phyloP scores from a whole-genome alignment of 2,329 filamentous ascomycete species.

The Cordyceps farinosa region DNA sequence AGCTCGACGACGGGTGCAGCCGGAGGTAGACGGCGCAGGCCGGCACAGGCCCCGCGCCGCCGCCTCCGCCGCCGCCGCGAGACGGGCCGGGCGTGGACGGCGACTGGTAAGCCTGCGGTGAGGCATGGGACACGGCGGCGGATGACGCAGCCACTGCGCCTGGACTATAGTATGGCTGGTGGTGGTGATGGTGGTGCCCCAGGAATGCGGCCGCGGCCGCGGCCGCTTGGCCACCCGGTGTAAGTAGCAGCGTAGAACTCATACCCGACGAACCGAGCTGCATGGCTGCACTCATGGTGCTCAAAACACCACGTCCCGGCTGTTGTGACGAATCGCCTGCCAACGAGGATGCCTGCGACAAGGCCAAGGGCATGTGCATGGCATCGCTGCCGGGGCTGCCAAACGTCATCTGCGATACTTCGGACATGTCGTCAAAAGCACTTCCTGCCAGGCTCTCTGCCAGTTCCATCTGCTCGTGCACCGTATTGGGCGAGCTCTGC shows the following conservation, averaged over 20 bases:
- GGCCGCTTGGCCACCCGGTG: conserved; percentile 35
- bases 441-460: conserved; percentile 22
- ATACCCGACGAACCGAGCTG: conserved; percentile 34
- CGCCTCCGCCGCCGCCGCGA: conserved; percentile 15
- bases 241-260: conserved; percentile 38
- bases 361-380: conserved; percentile 23
- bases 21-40: conserved; percentile 63
- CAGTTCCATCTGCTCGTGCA: conserved; percentile 21
- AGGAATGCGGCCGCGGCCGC: conserved; percentile 28
- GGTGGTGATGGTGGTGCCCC: conserved; percentile 31
- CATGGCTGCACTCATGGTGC: conserved; percentile 24
- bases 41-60: not conserved
- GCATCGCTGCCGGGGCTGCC: conserved; percentile 21
- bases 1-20: conserved; percentile 61
- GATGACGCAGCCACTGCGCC: not conserved
- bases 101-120: conserved; percentile 10
- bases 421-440: conserved; percentile 26
- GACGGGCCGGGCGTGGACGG: conserved; percentile 23
- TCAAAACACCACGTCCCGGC: conserved; percentile 23
- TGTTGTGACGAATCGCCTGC: conserved; percentile 23
- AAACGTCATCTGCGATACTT: conserved; percentile 26
- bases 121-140: not conserved
- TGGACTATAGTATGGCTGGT: conserved; percentile 27
- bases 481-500: conserved; percentile 18
- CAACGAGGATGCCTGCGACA: conserved; percentile 24